These are phyloP conservation scores for Sextonia rubra DNA, from an alignment of 164 flowering plant genomes.

Conservation along the genomic window DNA sequence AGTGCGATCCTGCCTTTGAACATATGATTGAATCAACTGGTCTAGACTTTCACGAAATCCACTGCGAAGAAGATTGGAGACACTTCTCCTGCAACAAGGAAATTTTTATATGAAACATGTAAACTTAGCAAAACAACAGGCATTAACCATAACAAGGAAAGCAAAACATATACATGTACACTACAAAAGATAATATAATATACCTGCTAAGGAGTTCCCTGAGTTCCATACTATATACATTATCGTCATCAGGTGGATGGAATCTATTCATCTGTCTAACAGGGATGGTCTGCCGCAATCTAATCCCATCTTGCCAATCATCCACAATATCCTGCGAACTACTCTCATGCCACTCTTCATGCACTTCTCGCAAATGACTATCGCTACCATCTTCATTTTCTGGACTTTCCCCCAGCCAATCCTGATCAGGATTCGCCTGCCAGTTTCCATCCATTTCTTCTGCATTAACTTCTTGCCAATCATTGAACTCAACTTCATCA, in stretches of 20 bases:
- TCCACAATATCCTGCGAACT: conserved; percentile 43
- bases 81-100: conserved; percentile 68
- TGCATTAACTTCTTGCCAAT: conserved; percentile 38
- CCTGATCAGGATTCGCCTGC: conserved; percentile 48
- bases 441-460: conserved; percentile 43
- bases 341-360: conserved; percentile 52
- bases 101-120: neutral
- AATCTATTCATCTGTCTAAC: conserved; percentile 64
- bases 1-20: conserved; percentile 69
- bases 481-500: conserved; percentile 30
- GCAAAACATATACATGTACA: neutral
- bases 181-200: neutral
- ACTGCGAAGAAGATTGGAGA: conserved; percentile 86
- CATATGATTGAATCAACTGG: conserved; percentile 77
- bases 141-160: neutral
- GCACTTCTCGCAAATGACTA: conserved; percentile 28
- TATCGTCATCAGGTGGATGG: conserved; percentile 95
- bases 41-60: conserved; percentile 83
- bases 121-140: neutral
- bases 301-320: conserved; percentile 66
- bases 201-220: conserved; percentile 97
- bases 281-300: conserved; percentile 52
- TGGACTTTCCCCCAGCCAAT: conserved; percentile 47
- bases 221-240: conserved; percentile 97
- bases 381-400: conserved; percentile 37